Percentiles rank a stretch among this genome's conserved stretches.
Conservation (phyloP, 495 filamentous ascomycete genomes). For the Thozetella sp. region DNA sequence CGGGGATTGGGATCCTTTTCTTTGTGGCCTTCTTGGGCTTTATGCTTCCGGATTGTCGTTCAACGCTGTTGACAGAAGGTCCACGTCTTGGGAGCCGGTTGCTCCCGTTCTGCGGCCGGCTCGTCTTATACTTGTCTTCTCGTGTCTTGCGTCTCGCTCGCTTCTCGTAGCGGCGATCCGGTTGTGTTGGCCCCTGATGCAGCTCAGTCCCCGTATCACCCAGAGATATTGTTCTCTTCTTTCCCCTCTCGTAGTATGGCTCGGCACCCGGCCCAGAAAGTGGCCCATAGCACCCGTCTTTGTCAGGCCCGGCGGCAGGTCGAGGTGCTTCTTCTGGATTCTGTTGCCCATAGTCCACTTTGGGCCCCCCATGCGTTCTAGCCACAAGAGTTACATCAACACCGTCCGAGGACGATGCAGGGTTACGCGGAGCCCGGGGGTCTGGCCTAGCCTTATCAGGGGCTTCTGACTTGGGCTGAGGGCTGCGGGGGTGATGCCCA, state of each 20-base stretch:
- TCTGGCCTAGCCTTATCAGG: no score
- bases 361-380: no score
- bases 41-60: conserved; percentile 21
- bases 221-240: conserved; percentile 14
- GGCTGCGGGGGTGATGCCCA: no score
- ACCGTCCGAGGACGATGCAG: no score
- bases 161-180: conserved; percentile 48
- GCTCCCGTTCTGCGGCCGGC: conserved; percentile 38
- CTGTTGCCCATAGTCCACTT: no score
- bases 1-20: conserved; percentile 26
- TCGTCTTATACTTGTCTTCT: conserved; percentile 55
- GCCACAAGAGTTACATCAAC: no score
- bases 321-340: conserved; percentile 19
- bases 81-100: conserved; percentile 12
- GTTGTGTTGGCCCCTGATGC: neutral
- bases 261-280: no score
- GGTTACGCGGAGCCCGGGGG: no score
- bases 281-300: no score
- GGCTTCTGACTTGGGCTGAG: no score
- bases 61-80: conserved; percentile 5
- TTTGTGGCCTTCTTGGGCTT: conserved; percentile 32
- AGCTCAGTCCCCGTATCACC: neutral
- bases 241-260: conserved; percentile 7
- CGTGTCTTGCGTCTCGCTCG: conserved; percentile 63
- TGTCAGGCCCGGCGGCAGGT: conserved; percentile 5